These are phyloP conservation scores for Toxicodendron radicans DNA, from an alignment of 345 rosid genomes.

Conservation along the genomic window DNA sequence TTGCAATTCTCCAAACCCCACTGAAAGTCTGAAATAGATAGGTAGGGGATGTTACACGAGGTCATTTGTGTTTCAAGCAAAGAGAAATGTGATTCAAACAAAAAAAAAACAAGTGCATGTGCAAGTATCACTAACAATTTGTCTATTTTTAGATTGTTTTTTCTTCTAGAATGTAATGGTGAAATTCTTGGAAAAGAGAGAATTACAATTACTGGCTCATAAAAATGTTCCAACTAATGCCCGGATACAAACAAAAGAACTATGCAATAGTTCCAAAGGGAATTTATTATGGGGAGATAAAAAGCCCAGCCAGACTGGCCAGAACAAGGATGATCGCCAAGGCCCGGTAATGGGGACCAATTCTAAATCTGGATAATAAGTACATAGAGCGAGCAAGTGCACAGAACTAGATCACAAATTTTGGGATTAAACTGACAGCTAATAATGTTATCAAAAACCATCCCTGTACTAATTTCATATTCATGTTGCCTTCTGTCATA, in stretches of 20 bases:
- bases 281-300: background rate
- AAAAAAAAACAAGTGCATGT: constrained; percentile 11
- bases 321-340: background rate
- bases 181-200: background rate
- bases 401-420: too few species aligned
- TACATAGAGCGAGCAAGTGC: background rate
- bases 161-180: background rate
- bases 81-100: background rate
- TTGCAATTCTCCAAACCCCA: too few species aligned
- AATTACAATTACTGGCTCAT: too few species aligned
- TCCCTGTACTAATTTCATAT: too few species aligned
- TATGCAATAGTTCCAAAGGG: too few species aligned
- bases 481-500: too few species aligned
- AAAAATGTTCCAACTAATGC: too few species aligned
- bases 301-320: background rate
- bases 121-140: background rate
- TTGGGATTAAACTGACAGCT: background rate
- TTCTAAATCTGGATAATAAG: background rate
- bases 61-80: background rate
- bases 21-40: too few species aligned
- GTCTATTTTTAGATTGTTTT: too few species aligned
- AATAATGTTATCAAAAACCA: too few species aligned
- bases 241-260: too few species aligned
- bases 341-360: background rate
- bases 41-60: too few species aligned